phyloP scores from a whole-genome alignment of 2,329 filamentous ascomycete genomes.

The Cladobotryum protrusum region DNA sequence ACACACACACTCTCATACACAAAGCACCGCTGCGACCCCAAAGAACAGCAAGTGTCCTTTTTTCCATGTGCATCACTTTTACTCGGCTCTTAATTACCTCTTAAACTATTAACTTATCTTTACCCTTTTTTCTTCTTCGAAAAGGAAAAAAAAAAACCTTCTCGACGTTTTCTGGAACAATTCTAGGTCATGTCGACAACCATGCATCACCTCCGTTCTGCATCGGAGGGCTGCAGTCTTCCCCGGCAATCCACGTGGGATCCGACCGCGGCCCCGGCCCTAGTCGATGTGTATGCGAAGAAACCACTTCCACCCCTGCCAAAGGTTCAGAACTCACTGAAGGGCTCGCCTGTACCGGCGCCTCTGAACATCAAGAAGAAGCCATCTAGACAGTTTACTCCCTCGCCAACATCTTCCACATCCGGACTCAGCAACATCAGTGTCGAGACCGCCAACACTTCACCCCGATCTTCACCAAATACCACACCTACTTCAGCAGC shows the following conservation, averaged over 20 bases:
- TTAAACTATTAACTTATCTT: too few species aligned
- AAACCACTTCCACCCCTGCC: conserved; percentile 8
- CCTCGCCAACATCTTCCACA: background rate
- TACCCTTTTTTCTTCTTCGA: too few species aligned
- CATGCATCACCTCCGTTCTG: background rate
- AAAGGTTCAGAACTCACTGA: background rate
- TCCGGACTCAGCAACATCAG: background rate
- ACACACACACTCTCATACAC: too few species aligned
- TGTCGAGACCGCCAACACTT: conserved; percentile 1
- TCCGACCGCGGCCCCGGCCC: background rate
- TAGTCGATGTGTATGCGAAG: background rate
- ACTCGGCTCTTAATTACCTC: too few species aligned
- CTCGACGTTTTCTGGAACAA: too few species aligned
- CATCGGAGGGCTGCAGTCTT: background rate
- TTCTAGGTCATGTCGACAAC: background rate
- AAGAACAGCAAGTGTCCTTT: too few species aligned
- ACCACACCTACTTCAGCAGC: background rate
- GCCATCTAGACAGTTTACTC: background rate
- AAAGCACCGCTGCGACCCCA: too few species aligned
- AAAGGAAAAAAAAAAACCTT: too few species aligned
- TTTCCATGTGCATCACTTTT: too few species aligned
- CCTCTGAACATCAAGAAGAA: conserved; percentile 11
- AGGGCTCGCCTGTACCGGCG: background rate
- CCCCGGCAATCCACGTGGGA: background rate
- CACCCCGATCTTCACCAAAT: conserved; percentile 1